Evolutionary conservation across 2,329 filamentous ascomycete species (phyloP).

Genomic region (Rhynchosporium agropyri): DNA sequence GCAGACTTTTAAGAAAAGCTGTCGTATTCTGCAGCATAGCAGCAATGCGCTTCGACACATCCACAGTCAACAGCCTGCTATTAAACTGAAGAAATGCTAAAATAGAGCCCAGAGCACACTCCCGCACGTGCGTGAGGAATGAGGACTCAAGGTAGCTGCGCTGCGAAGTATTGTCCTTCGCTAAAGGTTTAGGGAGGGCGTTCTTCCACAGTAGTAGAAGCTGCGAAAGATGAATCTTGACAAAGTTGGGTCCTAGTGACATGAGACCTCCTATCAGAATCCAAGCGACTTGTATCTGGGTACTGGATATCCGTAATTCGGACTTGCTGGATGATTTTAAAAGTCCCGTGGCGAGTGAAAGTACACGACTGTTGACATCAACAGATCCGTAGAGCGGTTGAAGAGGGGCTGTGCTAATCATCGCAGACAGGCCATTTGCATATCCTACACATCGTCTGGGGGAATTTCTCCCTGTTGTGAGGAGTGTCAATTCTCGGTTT

Average conservation of each 20-base stretch:
- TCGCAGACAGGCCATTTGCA: conserved; percentile 86
- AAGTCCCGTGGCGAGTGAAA: conserved; percentile 87
- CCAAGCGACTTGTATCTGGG: conserved; percentile 97
- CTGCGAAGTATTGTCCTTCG: conserved; percentile 85
- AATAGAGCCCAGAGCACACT: conserved; percentile 90
- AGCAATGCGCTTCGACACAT: conserved; percentile 90
- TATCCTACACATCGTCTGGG: conserved; percentile 85
- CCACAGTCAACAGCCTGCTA: conserved; percentile 84
- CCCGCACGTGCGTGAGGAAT: conserved; percentile 90
- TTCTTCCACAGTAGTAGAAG: conserved; percentile 96
- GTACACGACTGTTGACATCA: conserved; percentile 88
- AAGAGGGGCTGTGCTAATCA: conserved; percentile 83
- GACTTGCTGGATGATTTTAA: conserved; percentile 91
- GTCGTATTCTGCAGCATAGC: conserved; percentile 95
- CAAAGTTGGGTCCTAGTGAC: conserved; percentile 95
- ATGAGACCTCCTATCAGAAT: conserved; percentile 95
- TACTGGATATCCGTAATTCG: conserved; percentile 86
- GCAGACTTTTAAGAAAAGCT: conserved; percentile 82
- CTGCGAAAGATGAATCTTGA: conserved; percentile 97
- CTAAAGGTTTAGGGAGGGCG: conserved; percentile 89
- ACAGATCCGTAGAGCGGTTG: conserved; percentile 93
- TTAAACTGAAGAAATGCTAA: conserved; percentile 94
- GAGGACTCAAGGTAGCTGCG: conserved; percentile 86
- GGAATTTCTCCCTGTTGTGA: conserved; percentile 75
- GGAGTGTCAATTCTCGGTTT: conserved; percentile 78